A percentile compares a stretch with the other conserved stretches of the same genome.
phyloP scores from a whole-genome alignment of 2,329 filamentous ascomycete genomes.

The Penicillium italicum region DNA sequence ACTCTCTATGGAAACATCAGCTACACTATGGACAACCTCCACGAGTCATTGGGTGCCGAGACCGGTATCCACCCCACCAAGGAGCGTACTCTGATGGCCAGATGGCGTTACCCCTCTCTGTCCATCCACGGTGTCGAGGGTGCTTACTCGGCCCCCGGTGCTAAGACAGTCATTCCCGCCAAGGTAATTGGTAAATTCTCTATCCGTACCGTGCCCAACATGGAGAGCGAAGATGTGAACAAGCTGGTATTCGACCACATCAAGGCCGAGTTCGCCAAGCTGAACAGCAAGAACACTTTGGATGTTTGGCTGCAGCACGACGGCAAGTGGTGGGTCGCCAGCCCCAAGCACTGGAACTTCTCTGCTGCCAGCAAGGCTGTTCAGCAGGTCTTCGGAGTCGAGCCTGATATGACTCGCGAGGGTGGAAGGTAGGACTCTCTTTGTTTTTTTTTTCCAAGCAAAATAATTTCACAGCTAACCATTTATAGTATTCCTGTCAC shows the following conservation, averaged over 20 bases:
- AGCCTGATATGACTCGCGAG: conserved; percentile 93
- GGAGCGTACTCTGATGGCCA: conserved; percentile 87
- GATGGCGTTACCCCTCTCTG: conserved; percentile 92
- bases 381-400: conserved; percentile 86
- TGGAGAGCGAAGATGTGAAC: conserved; percentile 90
- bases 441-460: neutral
- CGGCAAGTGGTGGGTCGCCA: conserved; percentile 98
- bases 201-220: conserved; percentile 94
- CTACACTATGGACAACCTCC: conserved; percentile 93
- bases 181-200: conserved; percentile 99
- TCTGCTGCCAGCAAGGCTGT: conserved; percentile 91
- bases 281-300: conserved; percentile 87
- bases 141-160: conserved; percentile 86
- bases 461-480: conserved; percentile 18
- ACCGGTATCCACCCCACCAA: conserved; percentile 86
- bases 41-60: conserved; percentile 84
- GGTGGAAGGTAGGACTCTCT: conserved; percentile 67
- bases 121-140: conserved; percentile 94
- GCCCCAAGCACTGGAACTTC: conserved; percentile 99
- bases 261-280: conserved; percentile 76
- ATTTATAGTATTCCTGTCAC: conserved; percentile 87
- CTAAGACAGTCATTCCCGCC: conserved; percentile 97
- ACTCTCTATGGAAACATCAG: conserved; percentile 82
- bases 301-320: conserved; percentile 79
- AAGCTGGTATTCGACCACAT: conserved; percentile 78